Evolutionary conservation across 2,329 filamentous ascomycete genomes (phyloP).

Genomic region (Diaporthe sp.): DNA sequence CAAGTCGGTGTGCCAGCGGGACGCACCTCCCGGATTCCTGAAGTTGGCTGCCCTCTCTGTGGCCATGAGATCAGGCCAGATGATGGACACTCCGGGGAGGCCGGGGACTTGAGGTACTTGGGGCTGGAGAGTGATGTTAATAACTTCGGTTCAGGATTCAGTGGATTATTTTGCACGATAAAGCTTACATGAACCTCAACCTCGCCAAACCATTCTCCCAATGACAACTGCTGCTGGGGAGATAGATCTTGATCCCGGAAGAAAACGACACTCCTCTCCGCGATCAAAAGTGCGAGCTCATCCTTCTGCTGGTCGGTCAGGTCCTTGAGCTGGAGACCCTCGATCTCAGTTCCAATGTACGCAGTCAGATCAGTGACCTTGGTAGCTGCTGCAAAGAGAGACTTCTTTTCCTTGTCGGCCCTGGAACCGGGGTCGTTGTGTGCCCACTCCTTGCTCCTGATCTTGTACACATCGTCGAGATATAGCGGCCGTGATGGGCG

Average conservation of each 20-base stretch:
- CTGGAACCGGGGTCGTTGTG: conserved; percentile 73
- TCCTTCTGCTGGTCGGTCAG: conserved; percentile 70
- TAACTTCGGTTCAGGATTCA: background rate
- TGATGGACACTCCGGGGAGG: conserved; percentile 72
- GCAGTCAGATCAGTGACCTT: conserved; percentile 72
- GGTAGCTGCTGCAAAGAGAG: conserved; percentile 70
- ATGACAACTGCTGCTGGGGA: conserved; percentile 72
- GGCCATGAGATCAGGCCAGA: conserved; percentile 77
- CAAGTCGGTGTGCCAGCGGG: conserved; percentile 78
- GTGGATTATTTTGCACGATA: too few species aligned
- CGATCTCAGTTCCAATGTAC: conserved; percentile 75
- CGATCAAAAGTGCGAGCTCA: conserved; percentile 72
- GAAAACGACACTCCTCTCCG: conserved; percentile 75
- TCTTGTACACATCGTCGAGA: conserved; percentile 76
- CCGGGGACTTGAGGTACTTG: conserved; percentile 80
- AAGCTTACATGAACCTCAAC: conserved; percentile 77
- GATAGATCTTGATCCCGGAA: conserved; percentile 73
- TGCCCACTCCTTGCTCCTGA: conserved; percentile 68
- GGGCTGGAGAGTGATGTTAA: conserved; percentile 58
- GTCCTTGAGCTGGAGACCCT: conserved; percentile 73
- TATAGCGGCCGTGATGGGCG: conserved; percentile 76
- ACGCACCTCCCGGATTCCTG: conserved; percentile 75
- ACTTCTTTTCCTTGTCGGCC: conserved; percentile 74
- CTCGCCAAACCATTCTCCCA: conserved; percentile 74
- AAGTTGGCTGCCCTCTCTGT: conserved; percentile 73